Conservation (phyloP, 139 green algal genomes). For the Chlorella sp. region DNA sequence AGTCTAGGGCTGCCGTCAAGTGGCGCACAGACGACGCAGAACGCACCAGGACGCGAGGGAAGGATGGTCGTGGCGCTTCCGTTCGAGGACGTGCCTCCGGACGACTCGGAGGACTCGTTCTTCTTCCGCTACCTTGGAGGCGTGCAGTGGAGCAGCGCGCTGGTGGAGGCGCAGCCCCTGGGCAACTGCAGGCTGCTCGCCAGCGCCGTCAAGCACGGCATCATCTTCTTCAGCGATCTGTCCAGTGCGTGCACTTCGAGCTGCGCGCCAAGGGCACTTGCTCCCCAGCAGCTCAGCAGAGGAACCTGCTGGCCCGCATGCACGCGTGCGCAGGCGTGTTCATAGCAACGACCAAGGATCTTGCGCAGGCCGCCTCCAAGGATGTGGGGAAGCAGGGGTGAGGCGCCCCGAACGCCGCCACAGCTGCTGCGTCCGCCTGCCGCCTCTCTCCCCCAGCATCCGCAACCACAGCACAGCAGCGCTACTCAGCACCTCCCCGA, state of each 20-base stretch:
- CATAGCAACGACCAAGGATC: neutral
- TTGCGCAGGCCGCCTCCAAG: neutral
- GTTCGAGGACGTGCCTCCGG: neutral
- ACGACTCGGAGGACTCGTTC: neutral
- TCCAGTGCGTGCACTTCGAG: too few relatives aligned
- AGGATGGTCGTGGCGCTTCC: too few relatives aligned
- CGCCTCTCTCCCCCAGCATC: too few relatives aligned
- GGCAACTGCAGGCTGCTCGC: neutral
- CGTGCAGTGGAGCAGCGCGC: neutral
- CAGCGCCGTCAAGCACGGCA: neutral
- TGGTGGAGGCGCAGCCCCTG: neutral
- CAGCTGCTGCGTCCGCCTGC: neutral
- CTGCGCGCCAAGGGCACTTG: too few relatives aligned
- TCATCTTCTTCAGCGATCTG: constrained; percentile 2
- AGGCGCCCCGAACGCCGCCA: neutral
- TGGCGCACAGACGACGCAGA: too few relatives aligned
- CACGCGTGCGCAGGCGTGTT: constrained; percentile 11
- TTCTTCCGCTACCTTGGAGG: constrained; percentile 1
- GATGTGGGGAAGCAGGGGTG: neutral
- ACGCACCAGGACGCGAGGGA: too few relatives aligned
- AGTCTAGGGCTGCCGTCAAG: too few relatives aligned
- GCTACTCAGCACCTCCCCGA: too few relatives aligned
- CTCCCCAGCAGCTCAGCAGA: too few relatives aligned
- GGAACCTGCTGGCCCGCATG: too few relatives aligned
- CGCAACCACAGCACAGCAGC: too few relatives aligned